Evolutionary conservation across 164 flowering plant species (phyloP).

Genomic region (Umbilicus rupestris): DNA sequence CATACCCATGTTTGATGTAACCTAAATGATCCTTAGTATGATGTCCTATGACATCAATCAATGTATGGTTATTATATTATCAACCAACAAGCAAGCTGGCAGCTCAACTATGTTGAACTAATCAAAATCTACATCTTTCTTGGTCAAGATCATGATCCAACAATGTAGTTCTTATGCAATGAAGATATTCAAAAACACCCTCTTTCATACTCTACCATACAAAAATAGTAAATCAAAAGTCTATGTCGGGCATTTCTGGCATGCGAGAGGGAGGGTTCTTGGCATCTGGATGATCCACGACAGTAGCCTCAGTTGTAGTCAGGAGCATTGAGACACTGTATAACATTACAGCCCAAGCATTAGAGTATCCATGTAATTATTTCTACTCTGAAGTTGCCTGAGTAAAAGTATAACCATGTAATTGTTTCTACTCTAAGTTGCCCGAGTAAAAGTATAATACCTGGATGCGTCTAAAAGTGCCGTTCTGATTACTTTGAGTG

Average conservation of each 20-base stretch:
- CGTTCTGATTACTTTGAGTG: constrained; percentile 90
- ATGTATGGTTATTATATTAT: too few species aligned
- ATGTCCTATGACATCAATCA: too few species aligned
- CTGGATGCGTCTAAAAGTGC: constrained; percentile 96
- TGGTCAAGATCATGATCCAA: too few species aligned
- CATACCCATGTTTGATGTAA: too few species aligned
- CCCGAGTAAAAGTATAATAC: constrained; percentile 19
- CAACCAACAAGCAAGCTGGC: too few species aligned
- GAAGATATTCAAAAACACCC: too few species aligned
- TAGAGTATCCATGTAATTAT: background rate
- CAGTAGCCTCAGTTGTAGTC: constrained; percentile 92
- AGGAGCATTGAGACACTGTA: constrained; percentile 82
- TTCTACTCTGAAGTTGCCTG: too few species aligned
- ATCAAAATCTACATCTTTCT: too few species aligned
- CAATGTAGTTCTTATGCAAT: too few species aligned
- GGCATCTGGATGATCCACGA: constrained; percentile 72
- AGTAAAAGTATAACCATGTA: background rate
- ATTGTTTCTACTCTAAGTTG: background rate
- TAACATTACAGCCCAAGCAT: background rate
- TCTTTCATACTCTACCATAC: too few species aligned
- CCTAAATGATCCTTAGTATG: too few species aligned
- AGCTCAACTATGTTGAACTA: too few species aligned
- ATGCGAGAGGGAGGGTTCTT: constrained; percentile 28
- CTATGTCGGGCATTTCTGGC: constrained; percentile 7
- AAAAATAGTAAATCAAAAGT: background rate